Conservation (phyloP, 768 basidiomycete species). For the Pluteus cervinus region DNA sequence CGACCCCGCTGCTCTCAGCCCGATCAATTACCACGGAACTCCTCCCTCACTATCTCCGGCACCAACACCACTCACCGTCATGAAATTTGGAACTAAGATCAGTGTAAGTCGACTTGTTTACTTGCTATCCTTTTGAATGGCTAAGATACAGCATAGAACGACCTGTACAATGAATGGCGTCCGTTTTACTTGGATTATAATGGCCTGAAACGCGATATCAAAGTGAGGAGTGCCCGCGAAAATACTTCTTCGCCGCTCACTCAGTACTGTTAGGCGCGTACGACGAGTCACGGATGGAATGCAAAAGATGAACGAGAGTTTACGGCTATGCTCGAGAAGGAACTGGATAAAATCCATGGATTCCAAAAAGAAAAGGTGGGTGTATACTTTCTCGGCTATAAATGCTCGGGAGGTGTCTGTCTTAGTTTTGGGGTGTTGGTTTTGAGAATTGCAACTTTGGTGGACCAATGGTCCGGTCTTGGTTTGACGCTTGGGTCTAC, state of each 20-base stretch:
- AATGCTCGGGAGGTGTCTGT: background rate
- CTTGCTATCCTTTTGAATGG: background rate
- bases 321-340: conserved; percentile 67
- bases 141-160: conserved; percentile 40
- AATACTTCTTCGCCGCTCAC: conserved; percentile 4
- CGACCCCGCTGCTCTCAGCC: no score
- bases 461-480: no score
- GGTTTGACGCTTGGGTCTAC: no score
- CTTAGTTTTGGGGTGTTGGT: no score
- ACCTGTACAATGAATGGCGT: conserved; percentile 87
- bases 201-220: conserved; percentile 83
- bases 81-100: conserved; percentile 85
- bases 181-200: conserved; percentile 91
- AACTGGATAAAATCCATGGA: conserved; percentile 90
- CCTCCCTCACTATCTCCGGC: no score
- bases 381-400: conserved; percentile 4
- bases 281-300: conserved; percentile 58
- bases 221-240: conserved; percentile 38
- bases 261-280: conserved; percentile 26
- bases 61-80: conserved; percentile 16
- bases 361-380: conserved; percentile 87
- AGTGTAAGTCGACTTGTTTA: conserved; percentile 14
- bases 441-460: no score
- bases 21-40: no score
- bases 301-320: conserved; percentile 80